These are phyloP conservation scores for Beta macrorhiza DNA, from an alignment of 179 eudicot genomes.

Conservation along the genomic window DNA sequence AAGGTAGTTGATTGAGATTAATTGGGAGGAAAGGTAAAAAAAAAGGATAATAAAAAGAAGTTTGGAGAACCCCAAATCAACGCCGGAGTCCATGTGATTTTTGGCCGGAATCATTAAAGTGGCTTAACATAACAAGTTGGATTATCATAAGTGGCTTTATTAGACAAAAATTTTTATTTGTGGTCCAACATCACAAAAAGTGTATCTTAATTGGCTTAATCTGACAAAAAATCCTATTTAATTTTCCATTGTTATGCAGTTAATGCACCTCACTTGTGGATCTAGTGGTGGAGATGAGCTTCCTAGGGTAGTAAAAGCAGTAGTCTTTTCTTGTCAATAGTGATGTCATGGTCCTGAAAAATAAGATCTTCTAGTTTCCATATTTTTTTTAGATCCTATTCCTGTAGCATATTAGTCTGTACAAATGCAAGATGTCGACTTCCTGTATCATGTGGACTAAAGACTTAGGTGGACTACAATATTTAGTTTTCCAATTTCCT, in stretches of 20 bases:
- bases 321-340: not conserved
- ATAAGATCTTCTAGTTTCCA: not conserved
- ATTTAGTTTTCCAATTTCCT: not conserved
- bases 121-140: too few species aligned
- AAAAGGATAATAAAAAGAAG: too few species aligned
- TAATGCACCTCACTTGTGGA: not conserved
- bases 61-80: too few species aligned
- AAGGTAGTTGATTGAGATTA: too few species aligned
- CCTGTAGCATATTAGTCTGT: not conserved
- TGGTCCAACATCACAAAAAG: too few species aligned
- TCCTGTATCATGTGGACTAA: not conserved
- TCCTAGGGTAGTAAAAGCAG: not conserved
- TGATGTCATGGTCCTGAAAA: not conserved
- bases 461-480: not conserved
- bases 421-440: slow-evolving; percentile 1
- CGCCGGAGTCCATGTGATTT: too few species aligned
- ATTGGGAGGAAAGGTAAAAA: too few species aligned
- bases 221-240: too few species aligned
- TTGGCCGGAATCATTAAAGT: too few species aligned
- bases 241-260: not conserved
- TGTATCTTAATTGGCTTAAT: too few species aligned
- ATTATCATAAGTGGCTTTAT: too few species aligned
- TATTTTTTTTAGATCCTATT: not conserved
- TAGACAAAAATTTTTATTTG: too few species aligned
- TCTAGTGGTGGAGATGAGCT: not conserved